Conservation (phyloP, 176 grass and related monocot species). For the Carex kokanica region DNA sequence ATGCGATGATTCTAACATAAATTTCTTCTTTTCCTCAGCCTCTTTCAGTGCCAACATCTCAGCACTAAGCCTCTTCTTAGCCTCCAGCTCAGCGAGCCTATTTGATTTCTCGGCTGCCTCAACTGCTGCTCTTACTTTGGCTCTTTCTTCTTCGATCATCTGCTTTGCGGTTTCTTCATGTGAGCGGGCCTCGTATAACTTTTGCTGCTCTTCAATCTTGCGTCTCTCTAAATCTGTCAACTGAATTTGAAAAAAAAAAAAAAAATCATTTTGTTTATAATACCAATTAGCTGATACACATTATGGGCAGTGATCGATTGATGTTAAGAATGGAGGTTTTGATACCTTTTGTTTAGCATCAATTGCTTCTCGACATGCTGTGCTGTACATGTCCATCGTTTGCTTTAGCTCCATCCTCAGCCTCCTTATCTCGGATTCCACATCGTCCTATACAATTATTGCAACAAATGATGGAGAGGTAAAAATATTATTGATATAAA, state of each 20-base stretch:
- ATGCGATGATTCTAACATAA: slow-evolving; percentile 9
- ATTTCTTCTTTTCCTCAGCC: slow-evolving; percentile 49
- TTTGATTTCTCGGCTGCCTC: slow-evolving; percentile 57
- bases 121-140: slow-evolving; percentile 52
- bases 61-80: slow-evolving; percentile 52
- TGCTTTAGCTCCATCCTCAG: slow-evolving; percentile 81
- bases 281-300: background rate
- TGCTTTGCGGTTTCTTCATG: slow-evolving; percentile 65
- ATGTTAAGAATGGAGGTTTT: background rate
- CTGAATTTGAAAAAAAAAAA: slow-evolving; percentile 7
- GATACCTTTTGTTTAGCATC: slow-evolving; percentile 63
- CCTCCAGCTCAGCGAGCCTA: slow-evolving; percentile 67
- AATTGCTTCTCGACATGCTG: slow-evolving; percentile 81
- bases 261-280: background rate
- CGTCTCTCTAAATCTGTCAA: slow-evolving; percentile 65
- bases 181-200: slow-evolving; percentile 36
- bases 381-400: slow-evolving; percentile 99
- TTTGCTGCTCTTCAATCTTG: slow-evolving; percentile 66
- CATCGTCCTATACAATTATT: slow-evolving; percentile 66
- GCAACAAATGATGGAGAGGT: background rate
- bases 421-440: slow-evolving; percentile 89
- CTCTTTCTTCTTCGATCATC: slow-evolving; percentile 69
- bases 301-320: background rate
- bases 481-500: background rate
- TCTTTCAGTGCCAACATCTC: slow-evolving; percentile 65